These are phyloP conservation scores for Gyromitra esculenta DNA, from an alignment of 2,329 filamentous ascomycete species.

Conservation along the genomic window DNA sequence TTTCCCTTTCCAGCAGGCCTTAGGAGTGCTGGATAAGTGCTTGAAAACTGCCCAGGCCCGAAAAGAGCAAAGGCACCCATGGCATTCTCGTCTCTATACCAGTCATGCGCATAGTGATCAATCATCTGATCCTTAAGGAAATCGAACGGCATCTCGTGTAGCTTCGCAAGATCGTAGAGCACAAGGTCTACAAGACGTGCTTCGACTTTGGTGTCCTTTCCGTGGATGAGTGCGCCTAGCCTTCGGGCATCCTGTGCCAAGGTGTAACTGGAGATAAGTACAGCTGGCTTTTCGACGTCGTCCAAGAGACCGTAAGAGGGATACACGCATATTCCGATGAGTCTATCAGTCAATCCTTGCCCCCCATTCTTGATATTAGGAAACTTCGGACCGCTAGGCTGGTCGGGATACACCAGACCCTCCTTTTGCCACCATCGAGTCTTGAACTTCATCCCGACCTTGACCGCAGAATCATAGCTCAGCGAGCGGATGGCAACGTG, in stretches of 20 bases:
- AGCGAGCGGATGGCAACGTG: constrained; percentile 59
- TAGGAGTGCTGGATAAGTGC: constrained; percentile 60
- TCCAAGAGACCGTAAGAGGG: constrained; percentile 60
- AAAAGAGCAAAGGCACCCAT: constrained; percentile 62
- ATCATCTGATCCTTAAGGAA: constrained; percentile 51
- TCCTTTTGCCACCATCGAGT: constrained; percentile 59
- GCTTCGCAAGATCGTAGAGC: constrained; percentile 58
- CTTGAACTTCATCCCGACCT: constrained; percentile 61
- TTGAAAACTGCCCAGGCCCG: constrained; percentile 61
- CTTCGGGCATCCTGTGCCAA: constrained; percentile 61
- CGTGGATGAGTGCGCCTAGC: constrained; percentile 57
- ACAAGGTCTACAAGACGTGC: constrained; percentile 58
- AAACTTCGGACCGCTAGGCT: not conserved
- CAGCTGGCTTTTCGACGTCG: constrained; percentile 55
- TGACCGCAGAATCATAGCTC: constrained; percentile 59
- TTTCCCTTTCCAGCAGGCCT: constrained; percentile 57
- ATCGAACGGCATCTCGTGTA: constrained; percentile 55
- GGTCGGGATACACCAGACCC: not conserved
- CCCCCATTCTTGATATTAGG: constrained; percentile 58
- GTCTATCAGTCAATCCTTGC: constrained; percentile 58
- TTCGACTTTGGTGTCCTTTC: constrained; percentile 52
- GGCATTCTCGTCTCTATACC: constrained; percentile 60
- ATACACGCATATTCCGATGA: constrained; percentile 60
- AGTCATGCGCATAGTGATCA: constrained; percentile 60
- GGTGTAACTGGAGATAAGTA: constrained; percentile 60